phyloP scores from a whole-genome alignment of 2,329 filamentous ascomycete species.

The Colletotrichum tofieldiae region DNA sequence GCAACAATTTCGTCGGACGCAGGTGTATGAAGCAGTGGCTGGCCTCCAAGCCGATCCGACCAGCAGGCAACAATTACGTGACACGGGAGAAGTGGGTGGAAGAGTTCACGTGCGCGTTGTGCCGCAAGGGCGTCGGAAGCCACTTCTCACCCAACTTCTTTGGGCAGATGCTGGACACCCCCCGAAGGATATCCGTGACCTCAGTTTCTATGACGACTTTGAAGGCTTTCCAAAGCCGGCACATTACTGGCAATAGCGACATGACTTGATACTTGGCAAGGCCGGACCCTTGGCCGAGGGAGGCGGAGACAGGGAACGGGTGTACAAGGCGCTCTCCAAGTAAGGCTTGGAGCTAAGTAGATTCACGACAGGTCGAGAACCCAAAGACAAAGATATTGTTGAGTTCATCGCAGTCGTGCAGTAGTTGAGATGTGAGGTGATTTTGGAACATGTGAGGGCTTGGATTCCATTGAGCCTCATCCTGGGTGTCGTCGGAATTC shows the following conservation, averaged over 20 bases:
- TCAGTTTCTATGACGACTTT: not conserved
- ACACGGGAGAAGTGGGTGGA: conserved; percentile 13
- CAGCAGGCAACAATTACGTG: not conserved
- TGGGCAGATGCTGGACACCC: not conserved
- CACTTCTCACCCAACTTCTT: conserved; percentile 22
- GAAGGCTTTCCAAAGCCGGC: not conserved
- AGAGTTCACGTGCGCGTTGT: conserved; percentile 21
- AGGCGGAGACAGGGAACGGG: not conserved
- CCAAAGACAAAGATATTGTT: no score
- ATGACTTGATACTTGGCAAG: not conserved
- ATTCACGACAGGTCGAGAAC: not conserved
- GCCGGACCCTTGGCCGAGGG: not conserved
- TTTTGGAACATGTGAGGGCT: not conserved
- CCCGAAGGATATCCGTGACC: not conserved
- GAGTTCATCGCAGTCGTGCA: not conserved
- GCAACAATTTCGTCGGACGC: conserved; percentile 15
- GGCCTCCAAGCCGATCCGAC: conserved; percentile 13
- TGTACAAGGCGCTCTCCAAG: not conserved
- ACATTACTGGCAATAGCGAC: not conserved
- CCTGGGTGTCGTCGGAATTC: not conserved
- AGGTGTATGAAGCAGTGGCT: conserved; percentile 35
- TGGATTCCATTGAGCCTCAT: not conserved
- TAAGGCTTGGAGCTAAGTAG: not conserved
- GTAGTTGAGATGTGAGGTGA: not conserved
- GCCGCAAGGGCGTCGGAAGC: conserved; percentile 6